phyloP scores from a whole-genome alignment of 2,329 filamentous ascomycete species.

The Fusarium annulatum region DNA sequence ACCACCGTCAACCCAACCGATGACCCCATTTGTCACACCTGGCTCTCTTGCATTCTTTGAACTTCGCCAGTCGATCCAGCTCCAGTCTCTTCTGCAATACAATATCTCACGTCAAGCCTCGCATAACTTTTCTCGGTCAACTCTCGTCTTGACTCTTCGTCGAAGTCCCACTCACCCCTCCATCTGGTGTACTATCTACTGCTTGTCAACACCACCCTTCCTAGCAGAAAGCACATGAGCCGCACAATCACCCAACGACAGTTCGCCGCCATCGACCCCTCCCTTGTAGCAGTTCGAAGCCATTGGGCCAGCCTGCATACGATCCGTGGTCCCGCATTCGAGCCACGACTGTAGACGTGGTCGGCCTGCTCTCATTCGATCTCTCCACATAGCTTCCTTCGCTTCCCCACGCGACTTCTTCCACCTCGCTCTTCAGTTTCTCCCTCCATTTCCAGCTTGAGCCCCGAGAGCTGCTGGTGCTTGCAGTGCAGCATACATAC shows the following conservation, averaged over 20 bases:
- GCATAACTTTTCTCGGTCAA: slow-evolving; percentile 26
- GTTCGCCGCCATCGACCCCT: slow-evolving; percentile 45
- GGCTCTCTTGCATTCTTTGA: slow-evolving; percentile 34
- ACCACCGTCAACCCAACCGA: slow-evolving; percentile 35
- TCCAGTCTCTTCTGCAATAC: slow-evolving; percentile 1
- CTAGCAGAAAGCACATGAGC: slow-evolving; percentile 42
- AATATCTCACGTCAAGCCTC: slow-evolving; percentile 7
- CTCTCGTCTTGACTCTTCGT: slow-evolving; percentile 29
- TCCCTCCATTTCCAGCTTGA: slow-evolving; percentile 46
- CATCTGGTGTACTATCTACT: slow-evolving; percentile 36
- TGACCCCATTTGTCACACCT: slow-evolving; percentile 36
- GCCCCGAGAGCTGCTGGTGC: slow-evolving; percentile 47
- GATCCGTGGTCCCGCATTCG: slow-evolving; percentile 52
- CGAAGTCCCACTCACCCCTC: slow-evolving; percentile 43
- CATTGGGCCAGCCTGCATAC: slow-evolving; percentile 54
- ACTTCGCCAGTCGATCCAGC: slow-evolving; percentile 27
- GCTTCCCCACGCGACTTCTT: slow-evolving; percentile 51
- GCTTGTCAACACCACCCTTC: slow-evolving; percentile 45
- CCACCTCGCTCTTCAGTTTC: slow-evolving; percentile 48
- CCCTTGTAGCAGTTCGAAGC: slow-evolving; percentile 46
- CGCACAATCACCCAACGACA: slow-evolving; percentile 45
- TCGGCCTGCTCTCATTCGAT: slow-evolving; percentile 50
- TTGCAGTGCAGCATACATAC: slow-evolving; percentile 50
- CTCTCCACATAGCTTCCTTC: slow-evolving; percentile 48
- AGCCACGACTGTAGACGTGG: slow-evolving; percentile 54